Evolutionary conservation across 2,329 filamentous ascomycete genomes (phyloP).

Genomic region (Lachnellula cervina): DNA sequence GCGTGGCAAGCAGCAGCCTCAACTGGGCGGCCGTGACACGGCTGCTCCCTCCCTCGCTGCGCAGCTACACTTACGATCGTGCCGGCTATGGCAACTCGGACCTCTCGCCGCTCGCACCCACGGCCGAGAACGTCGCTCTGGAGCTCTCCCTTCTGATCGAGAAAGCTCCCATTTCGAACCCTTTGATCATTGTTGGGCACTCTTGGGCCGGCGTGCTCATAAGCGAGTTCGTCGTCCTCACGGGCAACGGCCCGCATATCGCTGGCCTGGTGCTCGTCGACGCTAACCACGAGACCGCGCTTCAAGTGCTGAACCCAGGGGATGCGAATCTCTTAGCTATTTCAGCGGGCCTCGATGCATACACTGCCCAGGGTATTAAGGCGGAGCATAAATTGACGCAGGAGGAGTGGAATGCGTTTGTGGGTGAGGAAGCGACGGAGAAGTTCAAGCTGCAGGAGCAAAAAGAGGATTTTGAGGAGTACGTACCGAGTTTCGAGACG

Average conservation of each 20-base stretch:
- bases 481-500: slow-evolving; percentile 25
- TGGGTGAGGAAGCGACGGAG: slow-evolving; percentile 10
- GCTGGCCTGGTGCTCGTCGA: slow-evolving; percentile 22
- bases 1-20: slow-evolving; percentile 5
- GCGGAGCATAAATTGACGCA: slow-evolving; percentile 11
- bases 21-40: slow-evolving; percentile 14
- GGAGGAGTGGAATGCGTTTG: slow-evolving; percentile 13
- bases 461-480: slow-evolving; percentile 12
- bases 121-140: slow-evolving; percentile 16
- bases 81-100: slow-evolving; percentile 14
- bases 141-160: slow-evolving; percentile 16
- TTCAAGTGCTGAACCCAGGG: slow-evolving; percentile 11
- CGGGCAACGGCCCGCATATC: slow-evolving; percentile 3
- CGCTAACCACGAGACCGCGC: slow-evolving; percentile 16
- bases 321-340: slow-evolving; percentile 6
- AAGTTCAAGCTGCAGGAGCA: slow-evolving; percentile 8
- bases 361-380: not conserved
- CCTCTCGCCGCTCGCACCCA: slow-evolving; percentile 10
- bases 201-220: slow-evolving; percentile 16
- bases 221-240: slow-evolving; percentile 13
- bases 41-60: slow-evolving; percentile 3
- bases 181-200: slow-evolving; percentile 17
- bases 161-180: slow-evolving; percentile 6
- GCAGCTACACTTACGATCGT: slow-evolving; percentile 18
- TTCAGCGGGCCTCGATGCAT: slow-evolving; percentile 1